These are phyloP conservation scores for Citrus glauca DNA, from an alignment of 345 rosid species.

Conservation along the genomic window DNA sequence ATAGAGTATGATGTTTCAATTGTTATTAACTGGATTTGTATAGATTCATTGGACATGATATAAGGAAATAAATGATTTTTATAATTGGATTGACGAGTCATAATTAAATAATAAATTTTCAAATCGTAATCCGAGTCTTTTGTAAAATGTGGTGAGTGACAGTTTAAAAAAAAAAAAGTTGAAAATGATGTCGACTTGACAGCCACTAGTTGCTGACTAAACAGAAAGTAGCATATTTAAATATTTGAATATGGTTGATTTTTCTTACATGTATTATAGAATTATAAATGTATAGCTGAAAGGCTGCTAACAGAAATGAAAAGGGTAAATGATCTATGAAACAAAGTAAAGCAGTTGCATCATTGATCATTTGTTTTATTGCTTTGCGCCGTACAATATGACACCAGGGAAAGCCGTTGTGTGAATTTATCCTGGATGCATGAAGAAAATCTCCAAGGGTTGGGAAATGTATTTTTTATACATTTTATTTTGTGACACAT, in stretches of 20 bases:
- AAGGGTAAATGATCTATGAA: background rate
- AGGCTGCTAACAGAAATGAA: background rate
- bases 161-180: no score
- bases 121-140: background rate
- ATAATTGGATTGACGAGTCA: background rate
- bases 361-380: background rate
- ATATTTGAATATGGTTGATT: background rate
- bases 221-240: background rate
- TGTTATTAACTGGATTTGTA: background rate
- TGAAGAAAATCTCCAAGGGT: background rate
- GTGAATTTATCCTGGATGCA: background rate
- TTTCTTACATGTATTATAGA: background rate
- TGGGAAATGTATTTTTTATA: background rate
- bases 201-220: background rate
- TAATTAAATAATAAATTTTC: no score
- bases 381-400: background rate
- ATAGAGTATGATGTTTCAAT: background rate
- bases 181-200: background rate
- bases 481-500: background rate
- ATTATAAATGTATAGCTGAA: background rate
- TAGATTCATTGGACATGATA: background rate
- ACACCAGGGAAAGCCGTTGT: background rate
- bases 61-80: no score
- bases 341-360: background rate
- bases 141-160: background rate